Conservation (phyloP, 139 green algal genomes). For the Volvox reticuliferus region DNA sequence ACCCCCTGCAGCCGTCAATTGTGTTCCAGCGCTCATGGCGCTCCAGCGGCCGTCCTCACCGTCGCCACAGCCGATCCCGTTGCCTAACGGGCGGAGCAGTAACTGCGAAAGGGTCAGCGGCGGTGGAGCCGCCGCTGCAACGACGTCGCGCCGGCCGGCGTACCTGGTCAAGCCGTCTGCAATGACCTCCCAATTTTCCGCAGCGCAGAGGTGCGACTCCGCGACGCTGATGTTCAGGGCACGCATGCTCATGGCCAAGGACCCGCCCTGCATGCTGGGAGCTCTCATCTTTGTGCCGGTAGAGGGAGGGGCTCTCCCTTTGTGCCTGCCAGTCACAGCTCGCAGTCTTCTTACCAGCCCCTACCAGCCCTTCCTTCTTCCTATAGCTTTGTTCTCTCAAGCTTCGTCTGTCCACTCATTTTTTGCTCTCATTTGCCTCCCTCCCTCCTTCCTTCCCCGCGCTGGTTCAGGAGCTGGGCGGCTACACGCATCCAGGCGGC, state of each 20-base stretch:
- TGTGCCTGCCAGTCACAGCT: background rate
- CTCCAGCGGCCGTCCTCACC: background rate
- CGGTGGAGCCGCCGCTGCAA: background rate
- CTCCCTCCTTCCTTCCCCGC: background rate
- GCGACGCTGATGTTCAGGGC: background rate
- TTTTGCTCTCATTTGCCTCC: background rate
- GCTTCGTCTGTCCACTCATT: background rate
- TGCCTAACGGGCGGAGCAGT: background rate
- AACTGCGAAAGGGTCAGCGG: background rate
- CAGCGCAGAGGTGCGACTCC: background rate
- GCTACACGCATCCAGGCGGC: constrained; percentile 22
- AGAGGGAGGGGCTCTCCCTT: background rate
- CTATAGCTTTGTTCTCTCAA: background rate
- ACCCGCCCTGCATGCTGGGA: background rate
- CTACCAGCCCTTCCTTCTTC: background rate
- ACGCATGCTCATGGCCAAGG: background rate
- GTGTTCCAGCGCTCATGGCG: background rate
- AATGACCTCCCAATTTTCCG: constrained; percentile 22
- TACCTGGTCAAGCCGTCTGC: background rate
- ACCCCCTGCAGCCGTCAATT: background rate
- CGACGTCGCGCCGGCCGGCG: background rate
- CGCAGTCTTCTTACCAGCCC: too few relatives aligned
- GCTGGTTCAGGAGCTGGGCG: background rate
- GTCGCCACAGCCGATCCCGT: background rate
- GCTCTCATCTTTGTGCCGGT: background rate